phyloP scores from a whole-genome alignment of 441 rosid genomes.

The Erodium trifolium region DNA sequence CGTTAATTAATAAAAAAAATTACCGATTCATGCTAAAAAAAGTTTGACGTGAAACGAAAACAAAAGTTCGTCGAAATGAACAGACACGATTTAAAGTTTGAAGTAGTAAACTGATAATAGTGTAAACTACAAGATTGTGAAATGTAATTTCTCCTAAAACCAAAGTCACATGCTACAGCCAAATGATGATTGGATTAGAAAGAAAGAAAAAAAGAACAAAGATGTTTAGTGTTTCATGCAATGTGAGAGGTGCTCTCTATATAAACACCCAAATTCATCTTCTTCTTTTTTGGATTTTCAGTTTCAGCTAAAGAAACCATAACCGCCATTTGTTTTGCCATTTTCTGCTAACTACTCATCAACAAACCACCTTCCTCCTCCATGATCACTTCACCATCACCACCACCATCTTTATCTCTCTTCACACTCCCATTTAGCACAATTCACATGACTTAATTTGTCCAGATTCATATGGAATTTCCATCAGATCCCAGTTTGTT shows the following conservation, averaged over 20 bases:
- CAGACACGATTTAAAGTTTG: too few relatives aligned
- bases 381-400: neutral
- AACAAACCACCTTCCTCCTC: slow-evolving; percentile 1
- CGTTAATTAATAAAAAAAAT: too few relatives aligned
- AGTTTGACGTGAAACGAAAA: too few relatives aligned
- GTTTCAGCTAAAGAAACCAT: slow-evolving; percentile 1
- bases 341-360: slow-evolving; percentile 16
- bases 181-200: neutral
- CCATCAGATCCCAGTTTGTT: neutral
- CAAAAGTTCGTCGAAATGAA: too few relatives aligned
- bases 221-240: neutral
- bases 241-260: neutral
- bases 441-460: slow-evolving; percentile 15
- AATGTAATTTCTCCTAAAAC: too few relatives aligned
- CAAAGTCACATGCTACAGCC: neutral
- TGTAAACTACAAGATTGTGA: too few relatives aligned
- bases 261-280: neutral
- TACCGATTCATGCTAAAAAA: too few relatives aligned
- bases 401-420: neutral
- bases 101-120: too few relatives aligned
- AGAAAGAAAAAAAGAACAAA: too few relatives aligned
- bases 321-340: slow-evolving; percentile 17
- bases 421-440: slow-evolving; percentile 12
- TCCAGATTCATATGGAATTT: neutral
- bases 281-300: neutral